Evolutionary conservation across 371 early-diverging fungal species (phyloP), one percentile per base, ranked within the genome.

Genomic region (Mortierella sp.): DNA sequence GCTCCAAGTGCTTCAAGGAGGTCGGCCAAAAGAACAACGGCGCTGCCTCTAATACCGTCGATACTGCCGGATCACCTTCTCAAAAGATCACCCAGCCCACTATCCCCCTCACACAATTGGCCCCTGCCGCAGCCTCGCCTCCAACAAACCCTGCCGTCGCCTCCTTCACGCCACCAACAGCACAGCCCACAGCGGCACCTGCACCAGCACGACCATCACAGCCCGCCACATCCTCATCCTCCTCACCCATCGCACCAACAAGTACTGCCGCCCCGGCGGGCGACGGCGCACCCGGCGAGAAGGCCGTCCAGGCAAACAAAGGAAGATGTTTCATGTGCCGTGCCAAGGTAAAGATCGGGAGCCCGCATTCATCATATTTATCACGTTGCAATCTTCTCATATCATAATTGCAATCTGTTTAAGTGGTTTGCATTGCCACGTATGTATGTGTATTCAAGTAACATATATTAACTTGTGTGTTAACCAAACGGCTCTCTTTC

Each of bases 1-100:
- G 96, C 89, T 95, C 96, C 16, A 93, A 95, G 83, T 96, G 96
- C 89, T 96, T 90, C 89, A 95, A 94, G 83, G 90, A 92, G 73
- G 75, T 76, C 75, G 89, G 89, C 87, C 81, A 81, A 60, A 85
- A 83, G 72, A 88, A 79, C 78, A 83, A 82, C 76, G 86, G 76
- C 77, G 89, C 82, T 74, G 78, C 72, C 72, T 76, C 76, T 43
- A 75, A 63, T 48, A n/a, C 77, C 16, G 63, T 71, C 63, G 43
- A 60, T 51, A 38, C 83, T 32, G 70, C 75, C 48, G 41, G 71
- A 73, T 55, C 81, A 4, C 21, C 78, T 8, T 65, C 71, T 27
- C 79, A 76, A 48, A 80, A 75, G 51, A 68, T 58, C 41, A 78
- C 71, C 43, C 75, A 63, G 29, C 78, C 78, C 4, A 56, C 58